Conservation (phyloP, 495 filamentous ascomycete species). For the Polyplosphaeria fusca region DNA sequence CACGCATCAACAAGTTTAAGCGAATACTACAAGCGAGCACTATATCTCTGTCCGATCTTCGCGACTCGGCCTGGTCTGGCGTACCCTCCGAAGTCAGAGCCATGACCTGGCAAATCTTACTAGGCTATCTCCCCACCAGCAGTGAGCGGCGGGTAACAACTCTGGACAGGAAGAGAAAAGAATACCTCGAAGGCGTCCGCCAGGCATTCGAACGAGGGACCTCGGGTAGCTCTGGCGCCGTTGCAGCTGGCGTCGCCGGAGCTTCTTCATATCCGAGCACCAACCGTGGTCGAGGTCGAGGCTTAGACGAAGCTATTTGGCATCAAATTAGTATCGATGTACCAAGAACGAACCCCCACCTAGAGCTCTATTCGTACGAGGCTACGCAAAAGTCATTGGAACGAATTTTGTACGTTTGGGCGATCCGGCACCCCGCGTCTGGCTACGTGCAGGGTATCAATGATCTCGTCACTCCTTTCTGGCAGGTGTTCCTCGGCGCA, state of each 20-base stretch:
- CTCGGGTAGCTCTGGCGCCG: slow-evolving; percentile 36
- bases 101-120: slow-evolving; percentile 95
- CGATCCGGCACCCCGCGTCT: slow-evolving; percentile 91
- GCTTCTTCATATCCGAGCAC: slow-evolving; percentile 20
- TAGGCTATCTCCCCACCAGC: slow-evolving; percentile 93
- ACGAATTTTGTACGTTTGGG: slow-evolving; percentile 95
- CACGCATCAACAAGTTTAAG: slow-evolving; percentile 98
- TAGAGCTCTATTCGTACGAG: slow-evolving; percentile 91
- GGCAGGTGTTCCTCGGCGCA: slow-evolving; percentile 89
- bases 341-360: slow-evolving; percentile 91
- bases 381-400: slow-evolving; percentile 92
- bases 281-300: slow-evolving; percentile 57
- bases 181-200: slow-evolving; percentile 92
- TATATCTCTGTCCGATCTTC: slow-evolving; percentile 77
- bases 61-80: slow-evolving; percentile 86
- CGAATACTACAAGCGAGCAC: slow-evolving; percentile 85
- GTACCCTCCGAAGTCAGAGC: slow-evolving; percentile 91
- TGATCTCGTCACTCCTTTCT: slow-evolving; percentile 95
- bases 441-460: slow-evolving; percentile 99
- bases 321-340: slow-evolving; percentile 99
- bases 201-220: slow-evolving; percentile 85
- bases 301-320: slow-evolving; percentile 93
- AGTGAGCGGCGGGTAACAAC: slow-evolving; percentile 87
- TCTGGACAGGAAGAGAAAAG: slow-evolving; percentile 90
- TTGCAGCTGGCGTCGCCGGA: slow-evolving; percentile 26